Conservation (phyloP, 257 asterid species). For the Solanum dulcamara region DNA sequence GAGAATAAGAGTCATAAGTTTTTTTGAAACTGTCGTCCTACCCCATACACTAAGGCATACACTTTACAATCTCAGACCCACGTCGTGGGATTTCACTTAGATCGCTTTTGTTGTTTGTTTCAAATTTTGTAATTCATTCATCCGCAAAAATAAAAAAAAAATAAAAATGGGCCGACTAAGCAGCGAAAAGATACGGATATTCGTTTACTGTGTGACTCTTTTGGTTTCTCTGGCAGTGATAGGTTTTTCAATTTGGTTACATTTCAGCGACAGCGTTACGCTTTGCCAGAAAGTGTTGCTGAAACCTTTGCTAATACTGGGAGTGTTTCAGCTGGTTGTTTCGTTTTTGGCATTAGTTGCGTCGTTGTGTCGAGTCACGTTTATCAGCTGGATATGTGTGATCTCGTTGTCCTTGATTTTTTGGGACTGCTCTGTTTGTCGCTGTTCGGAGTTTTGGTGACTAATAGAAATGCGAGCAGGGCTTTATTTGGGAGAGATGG, state of each 20-base stretch:
- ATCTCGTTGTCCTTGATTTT: conserved; percentile 14
- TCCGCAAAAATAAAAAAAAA: neutral
- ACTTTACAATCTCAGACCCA: too few species aligned
- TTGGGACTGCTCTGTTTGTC: conserved; percentile 25
- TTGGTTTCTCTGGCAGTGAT: conserved; percentile 23
- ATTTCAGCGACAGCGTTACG: conserved; percentile 6
- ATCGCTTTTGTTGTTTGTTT: too few species aligned
- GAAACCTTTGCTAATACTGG: conserved; percentile 35
- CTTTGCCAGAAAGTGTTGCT: conserved; percentile 33
- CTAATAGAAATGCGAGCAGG: conserved; percentile 32
- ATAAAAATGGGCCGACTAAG: conserved; percentile 22
- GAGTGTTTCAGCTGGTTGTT: conserved; percentile 26
- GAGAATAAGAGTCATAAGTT: too few species aligned
- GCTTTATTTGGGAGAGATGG: conserved; percentile 45
- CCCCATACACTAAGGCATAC: too few species aligned
- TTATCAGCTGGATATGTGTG: conserved; percentile 39
- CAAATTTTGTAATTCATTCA: neutral
- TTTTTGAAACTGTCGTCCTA: too few species aligned
- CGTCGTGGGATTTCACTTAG: too few species aligned
- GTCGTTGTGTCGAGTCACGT: conserved; percentile 13
- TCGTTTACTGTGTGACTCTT: conserved; percentile 23
- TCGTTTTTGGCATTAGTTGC: conserved; percentile 39
- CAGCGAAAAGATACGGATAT: conserved; percentile 23
- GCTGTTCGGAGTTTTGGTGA: conserved; percentile 39
- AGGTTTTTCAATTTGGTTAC: conserved; percentile 32